phyloP scores from a whole-genome alignment of 1,284 basidiomycete species.

The Calocybe gambosa region DNA sequence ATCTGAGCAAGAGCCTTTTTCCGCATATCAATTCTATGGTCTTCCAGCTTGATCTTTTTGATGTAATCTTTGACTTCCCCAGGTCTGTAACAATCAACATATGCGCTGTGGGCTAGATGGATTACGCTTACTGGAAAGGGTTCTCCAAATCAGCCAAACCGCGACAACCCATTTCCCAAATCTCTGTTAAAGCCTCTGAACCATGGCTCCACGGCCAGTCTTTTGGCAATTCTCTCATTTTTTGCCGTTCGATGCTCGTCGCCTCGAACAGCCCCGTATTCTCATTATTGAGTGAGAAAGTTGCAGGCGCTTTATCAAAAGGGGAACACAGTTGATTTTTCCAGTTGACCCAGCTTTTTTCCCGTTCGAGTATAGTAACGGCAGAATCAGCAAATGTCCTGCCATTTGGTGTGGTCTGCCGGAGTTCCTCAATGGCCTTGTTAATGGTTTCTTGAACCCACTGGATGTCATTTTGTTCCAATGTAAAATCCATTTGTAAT shows the following conservation, averaged over 20 bases:
- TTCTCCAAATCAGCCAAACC: conserved; percentile 55
- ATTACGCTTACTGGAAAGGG: conserved; percentile 52
- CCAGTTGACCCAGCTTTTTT: conserved; percentile 84
- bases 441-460: conserved; percentile 69
- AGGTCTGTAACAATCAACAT: conserved; percentile 38
- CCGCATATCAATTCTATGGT: conserved; percentile 55
- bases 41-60: conserved; percentile 62
- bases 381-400: conserved; percentile 71
- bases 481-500: conserved; percentile 73
- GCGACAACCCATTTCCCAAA: conserved; percentile 74
- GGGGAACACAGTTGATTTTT: conserved; percentile 72
- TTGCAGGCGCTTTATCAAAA: conserved; percentile 68
- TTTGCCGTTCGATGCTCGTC: conserved; percentile 42
- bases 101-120: conserved; percentile 1
- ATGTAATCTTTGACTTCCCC: conserved; percentile 69
- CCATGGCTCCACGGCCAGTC: conserved; percentile 61
- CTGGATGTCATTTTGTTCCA: conserved; percentile 57
- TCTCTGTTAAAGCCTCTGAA: conserved; percentile 63
- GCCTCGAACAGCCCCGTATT: conserved; percentile 57
- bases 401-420: conserved; percentile 69
- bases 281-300: conserved; percentile 38
- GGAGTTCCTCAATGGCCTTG: conserved; percentile 64
- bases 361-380: conserved; percentile 63
- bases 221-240: conserved; percentile 47
- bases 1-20: conserved; percentile 46